Evolutionary conservation across 345 rosid genomes (phyloP), one percentile per base, ranked within the genome.

Genomic region (Populus alba): DNA sequence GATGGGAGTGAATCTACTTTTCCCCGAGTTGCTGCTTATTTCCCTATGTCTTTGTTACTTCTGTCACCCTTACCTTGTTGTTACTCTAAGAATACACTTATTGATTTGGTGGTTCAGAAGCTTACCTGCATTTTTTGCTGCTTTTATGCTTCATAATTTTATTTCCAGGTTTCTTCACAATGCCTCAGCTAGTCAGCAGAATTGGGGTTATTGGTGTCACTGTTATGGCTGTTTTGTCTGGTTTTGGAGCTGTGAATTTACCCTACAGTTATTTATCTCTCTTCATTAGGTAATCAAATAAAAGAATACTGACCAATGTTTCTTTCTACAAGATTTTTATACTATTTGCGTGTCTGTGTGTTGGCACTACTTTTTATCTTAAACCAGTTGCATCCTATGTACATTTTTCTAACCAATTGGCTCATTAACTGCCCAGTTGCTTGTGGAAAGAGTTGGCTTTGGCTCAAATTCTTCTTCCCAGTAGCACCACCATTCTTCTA

Each of bases 181-280:
- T 89, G 87, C 91, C 99, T 85, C 99, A 96, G 82, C 88, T 96
- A 80, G 92, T 96, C 73, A 96, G 99, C 87, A 88, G 97, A 89
- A 96, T 96, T 74, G 99, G 98, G 69, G 99, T 96, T 77, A 87
- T 94, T 86, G 99, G 99, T 61, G 99, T 94, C 65, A 96, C 97
- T 71, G 97, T 96, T 72, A 92, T 94, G 99, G 98, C 99, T 45
- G 91, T 96, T 77, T 86, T 96, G 70, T 92, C 99, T 38, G 99
- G 99, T 71, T 96, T 96, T 88, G 98, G 98, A 76, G 99, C 97
- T 78, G 98, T 96, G 22, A 96, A 96, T 86, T 88, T 96, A 83
- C 99, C 99, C 27, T 92, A 92, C 90, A 96, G 99, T 73, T 96
- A 96, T 84, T 89, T 96, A 75, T 96, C 99, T 8, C 98, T 96